Evolutionary conservation across 148 eudicot genomes (phyloP).

Genomic region (Chenopodium berlandieri): DNA sequence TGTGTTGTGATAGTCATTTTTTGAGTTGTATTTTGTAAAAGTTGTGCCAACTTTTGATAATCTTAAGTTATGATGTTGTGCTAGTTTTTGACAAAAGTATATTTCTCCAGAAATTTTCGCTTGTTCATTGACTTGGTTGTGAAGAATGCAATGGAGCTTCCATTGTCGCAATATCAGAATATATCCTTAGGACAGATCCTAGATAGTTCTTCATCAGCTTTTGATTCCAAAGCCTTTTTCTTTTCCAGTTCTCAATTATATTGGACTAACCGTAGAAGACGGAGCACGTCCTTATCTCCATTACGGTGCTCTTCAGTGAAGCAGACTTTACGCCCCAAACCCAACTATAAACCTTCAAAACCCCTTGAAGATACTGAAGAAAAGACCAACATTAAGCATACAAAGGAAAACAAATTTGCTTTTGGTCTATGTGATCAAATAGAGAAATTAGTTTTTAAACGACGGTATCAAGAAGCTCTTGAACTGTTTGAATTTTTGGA

Average conservation of each 20-base stretch:
- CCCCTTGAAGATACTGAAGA: conserved; percentile 23
- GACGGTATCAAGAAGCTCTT: conserved; percentile 60
- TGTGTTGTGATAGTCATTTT: not conserved
- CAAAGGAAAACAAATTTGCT: conserved; percentile 11
- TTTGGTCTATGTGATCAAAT: conserved; percentile 53
- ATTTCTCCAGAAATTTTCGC: not conserved
- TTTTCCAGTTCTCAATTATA: conserved; percentile 25
- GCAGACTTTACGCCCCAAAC: conserved; percentile 53
- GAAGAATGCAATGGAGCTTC: conserved; percentile 43
- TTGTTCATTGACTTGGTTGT: not conserved
- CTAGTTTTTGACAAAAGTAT: too few species aligned
- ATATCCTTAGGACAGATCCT: conserved; percentile 34
- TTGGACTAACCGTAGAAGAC: conserved; percentile 24
- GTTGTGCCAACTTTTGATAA: too few species aligned
- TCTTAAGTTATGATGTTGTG: not conserved
- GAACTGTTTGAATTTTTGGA: conserved; percentile 80
- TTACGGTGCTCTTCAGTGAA: conserved; percentile 39
- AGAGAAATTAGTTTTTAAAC: conserved; percentile 51
- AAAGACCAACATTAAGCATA: conserved; percentile 16
- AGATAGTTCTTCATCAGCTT: conserved; percentile 28
- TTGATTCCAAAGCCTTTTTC: conserved; percentile 22
- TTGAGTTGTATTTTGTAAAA: not conserved
- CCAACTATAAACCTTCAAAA: conserved; percentile 43
- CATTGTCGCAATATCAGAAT: conserved; percentile 37
- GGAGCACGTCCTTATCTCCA: conserved; percentile 27